A percentile compares a stretch with the other conserved stretches of the same genome.
These are phyloP conservation scores for Botrytis elliptica DNA, from an alignment of 2,329 filamentous ascomycete genomes.

Conservation along the genomic window DNA sequence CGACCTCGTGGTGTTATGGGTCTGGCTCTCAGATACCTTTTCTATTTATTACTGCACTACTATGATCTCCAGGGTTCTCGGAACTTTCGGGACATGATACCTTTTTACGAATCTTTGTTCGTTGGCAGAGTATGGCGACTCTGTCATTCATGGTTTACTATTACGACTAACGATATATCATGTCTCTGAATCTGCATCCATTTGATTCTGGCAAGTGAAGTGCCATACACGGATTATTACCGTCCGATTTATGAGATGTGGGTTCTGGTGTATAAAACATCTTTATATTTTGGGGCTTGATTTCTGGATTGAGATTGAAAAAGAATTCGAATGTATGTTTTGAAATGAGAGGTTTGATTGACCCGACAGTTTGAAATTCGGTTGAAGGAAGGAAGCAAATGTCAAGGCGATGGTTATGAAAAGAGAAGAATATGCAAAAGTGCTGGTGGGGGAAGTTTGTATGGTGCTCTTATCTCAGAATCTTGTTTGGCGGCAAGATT, in stretches of 20 bases:
- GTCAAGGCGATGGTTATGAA: background rate
- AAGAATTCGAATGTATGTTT: background rate
- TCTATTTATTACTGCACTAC: background rate
- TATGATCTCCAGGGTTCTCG: no score
- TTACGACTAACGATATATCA: background rate
- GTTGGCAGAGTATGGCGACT: background rate
- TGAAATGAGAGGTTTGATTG: background rate
- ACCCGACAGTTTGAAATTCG: accelerated
- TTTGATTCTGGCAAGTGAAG: background rate
- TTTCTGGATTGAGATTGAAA: background rate
- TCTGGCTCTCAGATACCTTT: background rate
- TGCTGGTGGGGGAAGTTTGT: background rate
- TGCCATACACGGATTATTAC: background rate
- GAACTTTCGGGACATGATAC: accelerated
- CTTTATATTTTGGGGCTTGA: background rate
- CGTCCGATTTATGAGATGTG: background rate
- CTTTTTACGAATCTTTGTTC: background rate
- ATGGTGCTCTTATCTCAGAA: background rate
- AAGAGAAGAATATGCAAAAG: background rate
- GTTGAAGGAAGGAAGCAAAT: background rate
- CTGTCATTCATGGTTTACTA: background rate
- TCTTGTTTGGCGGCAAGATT: background rate
- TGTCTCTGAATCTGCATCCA: no score
- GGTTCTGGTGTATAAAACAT: background rate
- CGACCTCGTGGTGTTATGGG: background rate